Evolutionary conservation across 2,329 filamentous ascomycete species (phyloP).

Genomic region (Alternaria tenuissima): DNA sequence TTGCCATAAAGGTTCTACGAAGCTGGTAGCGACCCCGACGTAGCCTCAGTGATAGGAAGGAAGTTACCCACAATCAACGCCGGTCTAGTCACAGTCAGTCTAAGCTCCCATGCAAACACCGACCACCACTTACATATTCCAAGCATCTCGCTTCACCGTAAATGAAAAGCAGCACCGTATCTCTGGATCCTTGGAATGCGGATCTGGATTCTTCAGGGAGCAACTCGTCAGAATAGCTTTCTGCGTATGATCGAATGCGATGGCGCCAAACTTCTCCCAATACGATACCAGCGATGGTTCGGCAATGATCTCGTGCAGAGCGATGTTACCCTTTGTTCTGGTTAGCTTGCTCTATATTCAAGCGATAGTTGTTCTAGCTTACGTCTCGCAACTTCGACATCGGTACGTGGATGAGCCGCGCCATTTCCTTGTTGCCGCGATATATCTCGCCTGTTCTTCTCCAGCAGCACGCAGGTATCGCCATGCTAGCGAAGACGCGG

Average conservation of each 20-base stretch:
- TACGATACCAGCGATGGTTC: slow-evolving; percentile 96
- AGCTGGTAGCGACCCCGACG: slow-evolving; percentile 30
- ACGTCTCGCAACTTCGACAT: slow-evolving; percentile 92
- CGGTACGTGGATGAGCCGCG: slow-evolving; percentile 90
- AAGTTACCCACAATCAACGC: slow-evolving; percentile 97
- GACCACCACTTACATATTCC: slow-evolving; percentile 81
- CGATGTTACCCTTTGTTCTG: slow-evolving; percentile 80
- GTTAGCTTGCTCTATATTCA: slow-evolving; percentile 18
- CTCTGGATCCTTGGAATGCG: slow-evolving; percentile 71
- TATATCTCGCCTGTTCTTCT: slow-evolving; percentile 96
- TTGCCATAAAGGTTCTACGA: slow-evolving; percentile 1
- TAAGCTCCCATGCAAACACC: neutral
- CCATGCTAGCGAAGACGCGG: slow-evolving; percentile 98
- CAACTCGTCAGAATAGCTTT: slow-evolving; percentile 96
- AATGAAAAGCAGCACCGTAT: slow-evolving; percentile 98
- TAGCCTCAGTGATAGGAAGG: slow-evolving; percentile 75
- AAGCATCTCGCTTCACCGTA: slow-evolving; percentile 90
- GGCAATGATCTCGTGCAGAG: slow-evolving; percentile 92
- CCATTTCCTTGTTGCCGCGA: slow-evolving; percentile 98
- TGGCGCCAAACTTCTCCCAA: slow-evolving; percentile 98
- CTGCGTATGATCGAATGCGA: slow-evolving; percentile 92
- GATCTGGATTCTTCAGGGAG: slow-evolving; percentile 76
- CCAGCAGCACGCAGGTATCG: slow-evolving; percentile 97
- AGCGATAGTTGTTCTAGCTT: slow-evolving; percentile 48
- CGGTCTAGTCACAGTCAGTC: slow-evolving; percentile 64